These are phyloP conservation scores for Geum urbanum DNA, from an alignment of 306 rosid genomes.

Conservation along the genomic window DNA sequence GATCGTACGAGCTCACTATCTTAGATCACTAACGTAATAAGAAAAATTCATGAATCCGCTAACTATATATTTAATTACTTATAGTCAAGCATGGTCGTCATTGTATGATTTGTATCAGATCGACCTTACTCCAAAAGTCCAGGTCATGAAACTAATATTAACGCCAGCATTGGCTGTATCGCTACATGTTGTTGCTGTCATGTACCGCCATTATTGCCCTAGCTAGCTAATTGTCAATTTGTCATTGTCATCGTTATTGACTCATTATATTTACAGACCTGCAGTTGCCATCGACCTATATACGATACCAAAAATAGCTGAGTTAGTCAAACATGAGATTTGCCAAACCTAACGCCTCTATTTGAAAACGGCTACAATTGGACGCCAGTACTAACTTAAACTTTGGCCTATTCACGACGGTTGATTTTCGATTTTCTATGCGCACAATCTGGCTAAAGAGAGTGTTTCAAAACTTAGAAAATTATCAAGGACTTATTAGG, in stretches of 20 bases:
- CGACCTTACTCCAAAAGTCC: not conserved
- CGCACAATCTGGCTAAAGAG: not conserved
- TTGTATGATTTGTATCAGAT: not conserved
- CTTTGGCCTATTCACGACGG: not conserved
- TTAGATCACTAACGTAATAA: not conserved
- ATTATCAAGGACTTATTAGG: not conserved
- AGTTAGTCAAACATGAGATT: not conserved
- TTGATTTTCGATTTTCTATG: not conserved
- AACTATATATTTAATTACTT: not conserved
- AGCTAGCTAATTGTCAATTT: not conserved
- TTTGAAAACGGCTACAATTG: not conserved
- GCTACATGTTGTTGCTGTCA: not conserved
- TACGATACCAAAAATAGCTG: not conserved
- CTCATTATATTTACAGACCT: no score
- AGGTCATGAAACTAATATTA: not conserved
- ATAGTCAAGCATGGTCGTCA: not conserved
- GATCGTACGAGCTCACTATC: no score
- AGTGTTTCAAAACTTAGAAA: not conserved
- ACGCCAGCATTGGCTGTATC: not conserved
- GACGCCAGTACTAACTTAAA: constrained; percentile 1
- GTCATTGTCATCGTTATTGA: not conserved
- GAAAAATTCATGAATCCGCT: not conserved
- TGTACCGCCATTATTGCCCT: not conserved
- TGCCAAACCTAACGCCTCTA: not conserved
- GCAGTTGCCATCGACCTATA: not conserved